These are phyloP conservation scores for Sphaerulina musiva DNA, from an alignment of 2,329 filamentous ascomycete genomes.

Conservation along the genomic window DNA sequence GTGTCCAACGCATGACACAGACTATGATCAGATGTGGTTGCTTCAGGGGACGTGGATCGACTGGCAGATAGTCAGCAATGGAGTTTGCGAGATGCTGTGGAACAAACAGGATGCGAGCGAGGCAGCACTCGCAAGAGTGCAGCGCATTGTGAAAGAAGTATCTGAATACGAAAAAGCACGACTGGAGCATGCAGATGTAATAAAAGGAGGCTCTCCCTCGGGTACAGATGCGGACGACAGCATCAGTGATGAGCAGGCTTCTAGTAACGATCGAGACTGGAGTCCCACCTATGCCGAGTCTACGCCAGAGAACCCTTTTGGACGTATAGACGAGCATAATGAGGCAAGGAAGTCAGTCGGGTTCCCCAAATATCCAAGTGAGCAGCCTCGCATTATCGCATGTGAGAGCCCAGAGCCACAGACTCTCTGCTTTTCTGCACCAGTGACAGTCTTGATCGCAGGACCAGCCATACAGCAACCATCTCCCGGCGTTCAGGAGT, in stretches of 20 bases:
- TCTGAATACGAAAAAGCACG: background rate
- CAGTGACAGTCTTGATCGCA: background rate
- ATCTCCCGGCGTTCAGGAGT: background rate
- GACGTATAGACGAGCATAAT: background rate
- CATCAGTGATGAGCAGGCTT: background rate
- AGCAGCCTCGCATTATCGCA: background rate
- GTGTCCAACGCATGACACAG: background rate
- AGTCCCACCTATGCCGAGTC: background rate
- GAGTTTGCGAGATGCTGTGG: background rate
- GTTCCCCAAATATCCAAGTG: background rate
- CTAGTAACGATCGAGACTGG: background rate
- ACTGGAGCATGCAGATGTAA: background rate
- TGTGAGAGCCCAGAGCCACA: background rate
- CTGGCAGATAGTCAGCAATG: background rate
- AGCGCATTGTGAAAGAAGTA: background rate
- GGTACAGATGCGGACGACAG: background rate
- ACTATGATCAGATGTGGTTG: background rate
- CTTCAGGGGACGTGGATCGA: background rate
- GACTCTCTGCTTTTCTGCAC: background rate
- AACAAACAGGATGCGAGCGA: background rate
- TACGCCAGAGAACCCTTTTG: background rate
- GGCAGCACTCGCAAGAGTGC: background rate
- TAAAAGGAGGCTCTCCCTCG: background rate
- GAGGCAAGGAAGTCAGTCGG: background rate
- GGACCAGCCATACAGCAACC: background rate